Base-by-base conservation (phyloP, 768 basidiomycete species). In the Guyanaporus albipodus region DNA sequence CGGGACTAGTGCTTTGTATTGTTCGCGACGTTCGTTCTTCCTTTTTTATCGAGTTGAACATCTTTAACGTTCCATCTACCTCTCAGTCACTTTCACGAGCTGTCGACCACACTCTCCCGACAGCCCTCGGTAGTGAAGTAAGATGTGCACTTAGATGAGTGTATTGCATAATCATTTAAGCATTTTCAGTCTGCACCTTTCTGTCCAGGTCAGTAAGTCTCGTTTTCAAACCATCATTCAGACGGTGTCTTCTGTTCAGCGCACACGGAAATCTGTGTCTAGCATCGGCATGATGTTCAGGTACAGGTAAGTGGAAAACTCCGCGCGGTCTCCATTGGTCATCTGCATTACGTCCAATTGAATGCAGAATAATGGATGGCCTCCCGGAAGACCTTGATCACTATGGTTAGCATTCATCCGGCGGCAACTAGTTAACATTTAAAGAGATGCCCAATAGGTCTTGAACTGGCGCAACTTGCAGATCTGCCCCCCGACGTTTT, bases 381-480 rank as follows among this genome's bases (percentile, higher is more conserved):
- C 70, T 73, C 2, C 74, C 79, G 0, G 79, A 83, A 27, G 74
- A 78, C 23, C 54, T 72, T 22, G 73, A 72, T n/a, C 86, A 91
- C 61, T 91, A 92, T 57, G 90, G 90, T 88, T 44, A 36, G 53
- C 53, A 51, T 22, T 33, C 48, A 19, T 42, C 29, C 38, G 17
- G 46, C 32, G n/a, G 44, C 19, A 8, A n/a, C 4, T 14, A 31
- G 15, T 14, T 17, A 7, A 4, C 44, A 21, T n/a, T 53, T n/a
- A 19, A 46, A 44, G 19, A 22, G 18, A n/a, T 17, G 14, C 28
- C 28, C 29, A 28, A 19, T 52, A 94, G 94, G 95, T 3, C 71
- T 99, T 10, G 88, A 96, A 55, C 77, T 97, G 22, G 93, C 94
- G 11, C 79, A 80, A 38, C 75, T 95, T 6, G 93, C 91, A 1